phyloP scores from a whole-genome alignment of 1,284 basidiomycete species.

The Ustilago trichophora region DNA sequence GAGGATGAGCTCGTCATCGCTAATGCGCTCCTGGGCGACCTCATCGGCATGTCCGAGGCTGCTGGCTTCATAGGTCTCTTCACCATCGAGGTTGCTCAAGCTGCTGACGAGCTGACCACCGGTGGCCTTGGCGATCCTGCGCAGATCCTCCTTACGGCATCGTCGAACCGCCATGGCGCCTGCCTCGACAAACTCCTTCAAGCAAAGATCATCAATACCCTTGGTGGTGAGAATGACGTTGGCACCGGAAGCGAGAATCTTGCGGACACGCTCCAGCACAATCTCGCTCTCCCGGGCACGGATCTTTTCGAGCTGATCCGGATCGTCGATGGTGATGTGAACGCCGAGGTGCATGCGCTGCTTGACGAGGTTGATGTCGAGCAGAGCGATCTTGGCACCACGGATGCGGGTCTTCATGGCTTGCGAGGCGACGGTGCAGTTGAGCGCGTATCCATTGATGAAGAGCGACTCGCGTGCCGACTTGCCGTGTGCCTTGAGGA shows the following conservation, averaged over 20 bases:
- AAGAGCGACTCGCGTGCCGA: conserved; percentile 94
- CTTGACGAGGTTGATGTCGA: conserved; percentile 98
- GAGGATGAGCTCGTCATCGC: conserved; percentile 97
- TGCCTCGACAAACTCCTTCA: conserved; percentile 99
- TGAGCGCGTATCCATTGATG: conserved; percentile 96
- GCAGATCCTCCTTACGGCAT: conserved; percentile 96
- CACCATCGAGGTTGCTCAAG: conserved; percentile 95
- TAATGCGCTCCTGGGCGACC: conserved; percentile 94
- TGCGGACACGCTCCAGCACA: conserved; percentile 92
- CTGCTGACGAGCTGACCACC: conserved; percentile 92
- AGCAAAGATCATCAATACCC: conserved; percentile 96
- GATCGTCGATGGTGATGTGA: conserved; percentile 95
- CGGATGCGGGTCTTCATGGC: conserved; percentile 97
- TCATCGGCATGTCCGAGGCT: conserved; percentile 92
- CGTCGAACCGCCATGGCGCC: conserved; percentile 98
- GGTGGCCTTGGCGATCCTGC: conserved; percentile 95
- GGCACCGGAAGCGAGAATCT: conserved; percentile 93
- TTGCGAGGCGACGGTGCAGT: conserved; percentile 98
- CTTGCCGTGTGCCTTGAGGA: conserved; percentile 98
- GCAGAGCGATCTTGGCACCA: conserved; percentile 95
- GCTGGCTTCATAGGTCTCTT: conserved; percentile 94
- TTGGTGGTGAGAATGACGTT: conserved; percentile 98
- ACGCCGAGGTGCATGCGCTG: conserved; percentile 97
- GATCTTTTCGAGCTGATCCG: conserved; percentile 95
- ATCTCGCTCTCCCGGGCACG: conserved; percentile 94